Base-by-base conservation (phyloP, 2,329 filamentous ascomycete genomes). In the Ilyonectria destructans region DNA sequence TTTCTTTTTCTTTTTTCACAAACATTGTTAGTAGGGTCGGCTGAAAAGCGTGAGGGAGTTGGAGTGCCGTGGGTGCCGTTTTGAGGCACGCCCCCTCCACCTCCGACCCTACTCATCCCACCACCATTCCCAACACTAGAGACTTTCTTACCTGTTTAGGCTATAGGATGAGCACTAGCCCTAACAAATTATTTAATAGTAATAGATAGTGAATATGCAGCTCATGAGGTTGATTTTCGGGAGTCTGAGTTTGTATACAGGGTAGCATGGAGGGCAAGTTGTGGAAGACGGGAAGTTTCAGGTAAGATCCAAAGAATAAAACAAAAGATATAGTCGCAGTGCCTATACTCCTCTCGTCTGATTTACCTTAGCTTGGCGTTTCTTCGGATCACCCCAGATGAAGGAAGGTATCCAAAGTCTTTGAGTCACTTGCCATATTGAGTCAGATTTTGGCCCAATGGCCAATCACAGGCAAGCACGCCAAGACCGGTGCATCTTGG, bases 351-450 rank as follows among this genome's bases (percentile, higher is more conserved):
- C 15, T 17, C 15, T 40, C 0, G 17, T 33, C 21, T 4, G 12
- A 1, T 54, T 33, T 15, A 35, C 2, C 9, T 12, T 19, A 8
- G 3, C 9, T 13, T 21, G n/a, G 2, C 6, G 15, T 13, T 21
- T 35, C 0, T 23, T 35, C n/a, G 6, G 26, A 26, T 26, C 26
- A 26, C 26, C 3, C 3, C 19, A 10, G n/a, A 35, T 21, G n/a
- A n/a, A 43, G 15, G 31, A 21, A 15, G n/a, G 19, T 31, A 12
- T 54, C 19, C 51, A 15, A 54, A 29, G 19, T 43, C 54, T 7
- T 35, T 31, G 19, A 40, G 46, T 19, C 29, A 65, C 33, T 71
- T 73, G 37, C 71, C 69, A 52, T 9, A 68, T 73, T 71, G 35
- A 71, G 71, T 59, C 43, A 33, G 21, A 35, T 48, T 46, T 13